Evolutionary conservation across 192 early-diverging fungal genomes (phyloP), one percentile per base, ranked within the genome.

Genomic region (Physocladia obscura): DNA sequence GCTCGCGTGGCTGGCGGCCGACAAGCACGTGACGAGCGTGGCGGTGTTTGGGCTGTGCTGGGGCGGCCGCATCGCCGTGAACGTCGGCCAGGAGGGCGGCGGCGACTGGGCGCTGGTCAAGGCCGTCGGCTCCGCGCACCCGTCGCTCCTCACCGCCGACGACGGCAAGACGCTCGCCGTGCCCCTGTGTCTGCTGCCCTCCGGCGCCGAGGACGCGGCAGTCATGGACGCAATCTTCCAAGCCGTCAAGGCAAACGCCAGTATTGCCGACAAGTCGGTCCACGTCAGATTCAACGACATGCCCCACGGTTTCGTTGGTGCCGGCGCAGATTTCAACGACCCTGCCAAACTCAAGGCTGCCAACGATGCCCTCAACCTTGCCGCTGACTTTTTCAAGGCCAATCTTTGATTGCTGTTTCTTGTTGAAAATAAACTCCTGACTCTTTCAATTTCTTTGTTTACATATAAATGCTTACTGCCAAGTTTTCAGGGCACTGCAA

Each of bases 111-210:
- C 29, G n/a, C 13, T 8, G 8, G 34, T 58, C 13, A 8, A 34
- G 34, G 57, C 62, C 78, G 67, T 58, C 76, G 77, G 21, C 77
- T 77, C 26, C 77, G 73, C 17, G 82, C 82, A 55, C 78, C 78
- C 31, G 73, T 67, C 74, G 77, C 80, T 4, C 76, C 78, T n/a
- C 36, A 74, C 77, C 77, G 78, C 15, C 61, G 44, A 21, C 67
- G 64, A 49, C 38, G 49, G 71, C 1, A 39, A 39, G 56, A n/a
- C 52, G 17, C 54, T 61, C 1, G 8, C 52, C 57, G 4, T 4
- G 35, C 48, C 40, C 34, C 27, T 59, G 37, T 52, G 51, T 35
- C 1, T 50, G 22, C 31, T 32, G 19, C 47, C 38, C 49, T 54
- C 60, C 13, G 5, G 21, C 51, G 39, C 30, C 70, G 59, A 40